Percentiles rank a stretch among this genome's conserved stretches.
phyloP scores from a whole-genome alignment of 2,329 filamentous ascomycete species.

The Verticillium tricorpus region DNA sequence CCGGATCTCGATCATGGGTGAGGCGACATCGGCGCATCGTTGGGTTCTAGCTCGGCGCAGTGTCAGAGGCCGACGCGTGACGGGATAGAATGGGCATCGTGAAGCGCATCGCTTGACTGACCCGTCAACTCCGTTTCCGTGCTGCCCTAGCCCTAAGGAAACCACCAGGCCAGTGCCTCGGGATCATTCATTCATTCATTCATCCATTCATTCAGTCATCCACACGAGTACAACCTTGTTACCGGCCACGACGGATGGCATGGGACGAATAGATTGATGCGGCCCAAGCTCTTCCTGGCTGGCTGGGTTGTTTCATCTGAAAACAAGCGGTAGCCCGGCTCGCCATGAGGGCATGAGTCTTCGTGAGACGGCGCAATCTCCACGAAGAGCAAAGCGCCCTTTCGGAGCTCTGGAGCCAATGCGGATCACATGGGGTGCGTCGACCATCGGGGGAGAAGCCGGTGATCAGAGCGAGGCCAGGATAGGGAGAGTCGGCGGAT shows the following conservation, averaged over 20 bases:
- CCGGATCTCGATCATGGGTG: not conserved
- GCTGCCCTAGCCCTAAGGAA: not conserved
- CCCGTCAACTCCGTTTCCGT: not conserved
- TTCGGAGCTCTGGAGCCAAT: not conserved
- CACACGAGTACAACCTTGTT: not conserved
- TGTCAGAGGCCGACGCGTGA: not conserved
- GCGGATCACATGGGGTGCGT: constrained; percentile 3
- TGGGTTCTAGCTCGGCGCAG: not conserved
- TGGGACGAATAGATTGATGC: not conserved
- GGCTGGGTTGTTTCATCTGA: not conserved
- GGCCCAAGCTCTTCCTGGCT: not conserved
- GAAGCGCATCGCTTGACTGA: not conserved
- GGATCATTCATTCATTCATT: not conserved
- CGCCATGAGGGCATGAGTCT: not conserved
- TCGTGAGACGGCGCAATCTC: not conserved
- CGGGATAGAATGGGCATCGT: not conserved
- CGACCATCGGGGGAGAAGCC: constrained; percentile 3
- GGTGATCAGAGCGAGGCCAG: constrained; percentile 1
- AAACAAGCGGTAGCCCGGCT: not conserved
- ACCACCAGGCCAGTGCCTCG: not conserved
- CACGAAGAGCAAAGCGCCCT: not conserved
- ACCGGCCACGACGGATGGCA: not conserved
- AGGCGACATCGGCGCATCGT: not conserved
- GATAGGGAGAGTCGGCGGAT: not conserved
- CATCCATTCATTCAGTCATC: not conserved